phyloP scores from a whole-genome alignment of 176 grass and related monocot species.

The Raddia guianensis region DNA sequence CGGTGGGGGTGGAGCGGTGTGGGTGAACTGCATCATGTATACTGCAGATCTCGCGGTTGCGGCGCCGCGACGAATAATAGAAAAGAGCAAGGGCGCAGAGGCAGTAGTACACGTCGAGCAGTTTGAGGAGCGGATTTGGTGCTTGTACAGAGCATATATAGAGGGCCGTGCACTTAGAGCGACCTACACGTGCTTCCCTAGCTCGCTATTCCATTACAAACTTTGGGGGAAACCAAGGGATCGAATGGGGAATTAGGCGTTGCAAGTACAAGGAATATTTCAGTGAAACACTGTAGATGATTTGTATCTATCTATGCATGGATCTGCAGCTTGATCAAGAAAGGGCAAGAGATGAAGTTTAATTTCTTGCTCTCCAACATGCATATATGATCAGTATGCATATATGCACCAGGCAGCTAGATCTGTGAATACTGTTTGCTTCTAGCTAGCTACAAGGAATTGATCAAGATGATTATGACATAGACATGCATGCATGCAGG shows the following conservation, averaged over 20 bases:
- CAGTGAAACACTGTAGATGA: constrained; percentile 45
- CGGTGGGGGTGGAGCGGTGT: constrained; percentile 59
- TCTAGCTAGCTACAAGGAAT: constrained; percentile 21
- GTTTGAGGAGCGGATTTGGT: constrained; percentile 75
- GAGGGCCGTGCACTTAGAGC: constrained; percentile 63
- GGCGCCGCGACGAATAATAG: constrained; percentile 43
- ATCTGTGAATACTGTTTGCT: constrained; percentile 36
- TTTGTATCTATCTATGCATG: constrained; percentile 46
- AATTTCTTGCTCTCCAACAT: constrained; percentile 30
- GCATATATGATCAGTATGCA: constrained; percentile 12
- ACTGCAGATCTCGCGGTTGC: constrained; percentile 24
- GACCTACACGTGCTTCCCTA: constrained; percentile 43
- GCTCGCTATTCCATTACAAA: constrained; percentile 43
- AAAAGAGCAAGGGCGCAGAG: constrained; percentile 45
- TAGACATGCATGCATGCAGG: constrained; percentile 6
- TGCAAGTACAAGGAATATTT: constrained; percentile 81
- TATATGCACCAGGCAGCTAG: background rate
- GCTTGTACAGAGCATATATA: constrained; percentile 97
- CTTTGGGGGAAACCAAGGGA: constrained; percentile 40
- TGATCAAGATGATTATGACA: constrained; percentile 19
- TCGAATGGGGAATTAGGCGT: constrained; percentile 41
- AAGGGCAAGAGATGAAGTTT: constrained; percentile 27
- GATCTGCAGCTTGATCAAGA: constrained; percentile 39
- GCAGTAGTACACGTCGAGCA: constrained; percentile 60
- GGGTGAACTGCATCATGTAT: constrained; percentile 95